Base-by-base conservation (phyloP, 768 basidiomycete genomes). In the Xerocomellus chrysenteron region DNA sequence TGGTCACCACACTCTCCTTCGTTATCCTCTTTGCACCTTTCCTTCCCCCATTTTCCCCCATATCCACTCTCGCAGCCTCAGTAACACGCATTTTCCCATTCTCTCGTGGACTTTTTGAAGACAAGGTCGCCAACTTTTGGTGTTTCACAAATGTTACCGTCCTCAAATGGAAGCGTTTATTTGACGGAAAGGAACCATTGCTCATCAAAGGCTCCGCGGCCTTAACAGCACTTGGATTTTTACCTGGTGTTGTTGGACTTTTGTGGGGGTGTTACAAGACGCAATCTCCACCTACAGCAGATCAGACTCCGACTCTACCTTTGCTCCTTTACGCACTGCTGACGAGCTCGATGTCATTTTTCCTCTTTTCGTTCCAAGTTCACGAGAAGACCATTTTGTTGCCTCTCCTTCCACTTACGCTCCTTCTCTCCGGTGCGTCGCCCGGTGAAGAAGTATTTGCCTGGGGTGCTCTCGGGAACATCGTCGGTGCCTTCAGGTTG, bases 121-220 rank as follows among this genome's bases (percentile, higher is more conserved):
- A 96, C 75, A 95, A 96, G 67, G 95, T 98, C 24, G 93, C 95
- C 40, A 98, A 98, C 69, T 92, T 96, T 68, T 98, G 95, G 95
- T 97, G 95, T 71, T 91, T 93, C 33, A 84, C 87, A 17, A 93
- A 98, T 68, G 86, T 95, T 24, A 62, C 67, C 10, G 73, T 90
- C 14, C 70, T 98, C 73, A 97, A 96, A 69, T 97, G 95, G 88
- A 84, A 82, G 47, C 70, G 71, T 30, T 24, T 59, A 12, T 73
- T 71, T 33, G 50, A 41, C 2, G 67, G 71, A 16, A 82, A 77
- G 76, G 77, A 81, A 6, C 67, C 63, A 0, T 65, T 78, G 5
- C 79, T 94, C 8, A 74, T 92, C 53, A 85, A 83, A 59, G 69
- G 90, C 3, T 89, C 93, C 0, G 78, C 87, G 0, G 70, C 68